These are phyloP conservation scores for Graphium sp. DNA, from an alignment of 2,329 filamentous ascomycete genomes.

Conservation along the genomic window DNA sequence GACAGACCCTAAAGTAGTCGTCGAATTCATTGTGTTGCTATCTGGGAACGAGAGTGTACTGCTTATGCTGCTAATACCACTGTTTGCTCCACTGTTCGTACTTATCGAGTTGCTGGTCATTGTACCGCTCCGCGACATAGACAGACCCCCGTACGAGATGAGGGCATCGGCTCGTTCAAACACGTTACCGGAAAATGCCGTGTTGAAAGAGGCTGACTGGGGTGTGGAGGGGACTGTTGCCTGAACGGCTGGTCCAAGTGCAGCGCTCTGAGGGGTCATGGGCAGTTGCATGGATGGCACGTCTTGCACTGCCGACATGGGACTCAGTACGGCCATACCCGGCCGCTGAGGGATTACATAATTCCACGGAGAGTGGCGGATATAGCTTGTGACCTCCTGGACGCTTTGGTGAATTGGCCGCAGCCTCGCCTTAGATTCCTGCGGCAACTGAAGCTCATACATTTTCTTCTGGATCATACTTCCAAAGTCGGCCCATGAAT, in stretches of 20 bases:
- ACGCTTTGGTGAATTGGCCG: slow-evolving; percentile 69
- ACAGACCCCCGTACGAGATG: slow-evolving; percentile 38
- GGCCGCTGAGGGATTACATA: slow-evolving; percentile 15
- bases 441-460: slow-evolving; percentile 33
- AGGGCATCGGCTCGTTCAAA: slow-evolving; percentile 42
- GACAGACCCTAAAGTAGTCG: slow-evolving; percentile 5
- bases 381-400: slow-evolving; percentile 62
- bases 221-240: slow-evolving; percentile 69
- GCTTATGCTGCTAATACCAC: not conserved
- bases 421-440: slow-evolving; percentile 57
- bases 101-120: slow-evolving; percentile 18
- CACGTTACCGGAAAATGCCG: slow-evolving; percentile 38
- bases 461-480: slow-evolving; percentile 37
- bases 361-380: slow-evolving; percentile 43
- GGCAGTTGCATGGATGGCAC: slow-evolving; percentile 29
- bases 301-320: slow-evolving; percentile 1
- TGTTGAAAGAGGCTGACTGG: slow-evolving; percentile 36
- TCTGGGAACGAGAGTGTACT: slow-evolving; percentile 2
- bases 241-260: slow-evolving; percentile 76
- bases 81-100: too few species aligned
- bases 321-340: slow-evolving; percentile 1
- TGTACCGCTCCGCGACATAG: slow-evolving; percentile 34
- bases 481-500: slow-evolving; percentile 52
- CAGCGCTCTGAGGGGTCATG: slow-evolving; percentile 78
- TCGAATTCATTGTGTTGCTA: slow-evolving; percentile 5